These are phyloP conservation scores for Fusarium tricinctum DNA, from an alignment of 2,329 filamentous ascomycete species.

Conservation along the genomic window DNA sequence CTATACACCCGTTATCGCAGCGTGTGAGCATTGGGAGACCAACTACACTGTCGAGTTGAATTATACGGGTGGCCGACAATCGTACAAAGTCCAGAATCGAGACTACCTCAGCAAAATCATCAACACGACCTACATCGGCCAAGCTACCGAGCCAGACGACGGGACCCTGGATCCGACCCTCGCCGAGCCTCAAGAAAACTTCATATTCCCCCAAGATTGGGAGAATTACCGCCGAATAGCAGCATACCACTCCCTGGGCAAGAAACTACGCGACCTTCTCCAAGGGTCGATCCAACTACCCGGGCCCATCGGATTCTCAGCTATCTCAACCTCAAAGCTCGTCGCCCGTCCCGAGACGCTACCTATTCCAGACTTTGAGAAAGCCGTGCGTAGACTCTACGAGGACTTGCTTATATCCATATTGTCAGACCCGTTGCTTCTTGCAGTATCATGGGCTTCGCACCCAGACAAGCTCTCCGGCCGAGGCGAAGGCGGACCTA, in stretches of 20 bases:
- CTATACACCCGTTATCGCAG: conserved; percentile 31
- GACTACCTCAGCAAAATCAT: conserved; percentile 36
- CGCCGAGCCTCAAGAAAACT: conserved; percentile 29
- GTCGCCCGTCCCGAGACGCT: conserved; percentile 35
- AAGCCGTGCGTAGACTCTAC: conserved; percentile 22
- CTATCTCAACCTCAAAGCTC: conserved; percentile 28
- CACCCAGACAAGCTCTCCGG: conserved; percentile 32
- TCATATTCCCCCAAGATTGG: conserved; percentile 17
- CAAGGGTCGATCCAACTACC: conserved; percentile 29
- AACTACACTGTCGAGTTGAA: conserved; percentile 40
- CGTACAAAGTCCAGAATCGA: conserved; percentile 22
- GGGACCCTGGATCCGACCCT: conserved; percentile 25
- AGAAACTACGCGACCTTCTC: conserved; percentile 29
- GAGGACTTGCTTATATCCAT: conserved; percentile 42
- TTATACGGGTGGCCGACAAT: conserved; percentile 39
- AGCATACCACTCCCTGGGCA: conserved; percentile 37
- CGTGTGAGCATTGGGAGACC: conserved; percentile 42
- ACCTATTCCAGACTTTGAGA: conserved; percentile 21
- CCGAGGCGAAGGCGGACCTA: conserved; percentile 2
- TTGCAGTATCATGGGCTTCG: conserved; percentile 38
- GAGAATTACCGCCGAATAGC: conserved; percentile 28
- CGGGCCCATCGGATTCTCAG: conserved; percentile 15
- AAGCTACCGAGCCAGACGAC: conserved; percentile 3
- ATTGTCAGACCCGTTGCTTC: conserved; percentile 40
- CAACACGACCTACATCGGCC: conserved; percentile 28